Percentiles rank a stretch among this genome's conserved stretches.
Evolutionary conservation across 306 rosid species (phyloP).

Genomic region (Vigna nakashimae): DNA sequence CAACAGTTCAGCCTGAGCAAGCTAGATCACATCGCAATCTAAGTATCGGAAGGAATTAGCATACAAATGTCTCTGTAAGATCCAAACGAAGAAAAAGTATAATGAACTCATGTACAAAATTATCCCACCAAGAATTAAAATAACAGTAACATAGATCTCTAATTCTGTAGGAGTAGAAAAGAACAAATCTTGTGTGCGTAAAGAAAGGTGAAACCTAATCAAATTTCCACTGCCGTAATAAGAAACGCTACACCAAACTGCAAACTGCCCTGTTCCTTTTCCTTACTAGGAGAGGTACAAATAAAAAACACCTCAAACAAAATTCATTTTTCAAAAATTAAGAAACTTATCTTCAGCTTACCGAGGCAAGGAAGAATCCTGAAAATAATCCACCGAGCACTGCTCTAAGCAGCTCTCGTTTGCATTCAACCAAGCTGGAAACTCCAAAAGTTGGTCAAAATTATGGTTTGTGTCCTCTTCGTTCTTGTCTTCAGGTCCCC

Average conservation of each 20-base stretch:
- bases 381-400: conserved; percentile 56
- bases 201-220: conserved; percentile 2
- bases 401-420: conserved; percentile 65
- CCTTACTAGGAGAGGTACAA: conserved; percentile 20
- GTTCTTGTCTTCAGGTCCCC: conserved; percentile 45
- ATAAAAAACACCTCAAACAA: conserved; percentile 26
- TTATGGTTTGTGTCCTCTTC: conserved; percentile 49
- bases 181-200: conserved; percentile 7
- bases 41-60: not conserved
- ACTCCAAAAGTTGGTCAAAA: conserved; percentile 68
- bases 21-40: not conserved
- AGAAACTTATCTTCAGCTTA: conserved; percentile 48
- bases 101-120: conserved; percentile 12
- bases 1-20: conserved; percentile 15
- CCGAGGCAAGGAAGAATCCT: conserved; percentile 79
- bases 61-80: conserved; percentile 2
- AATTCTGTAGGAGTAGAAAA: not conserved
- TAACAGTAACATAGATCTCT: conserved; percentile 3
- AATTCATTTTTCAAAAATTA: conserved; percentile 11
- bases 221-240: not conserved
- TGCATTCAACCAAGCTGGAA: conserved; percentile 81
- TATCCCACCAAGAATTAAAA: conserved; percentile 20
- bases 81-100: conserved; percentile 8
- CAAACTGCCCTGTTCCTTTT: conserved; percentile 31
- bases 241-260: conserved; percentile 23